Percentiles rank a stretch among this genome's conserved stretches.
Conservation (phyloP, 192 early-diverging fungal species). For the Geranomyces variabilis region DNA sequence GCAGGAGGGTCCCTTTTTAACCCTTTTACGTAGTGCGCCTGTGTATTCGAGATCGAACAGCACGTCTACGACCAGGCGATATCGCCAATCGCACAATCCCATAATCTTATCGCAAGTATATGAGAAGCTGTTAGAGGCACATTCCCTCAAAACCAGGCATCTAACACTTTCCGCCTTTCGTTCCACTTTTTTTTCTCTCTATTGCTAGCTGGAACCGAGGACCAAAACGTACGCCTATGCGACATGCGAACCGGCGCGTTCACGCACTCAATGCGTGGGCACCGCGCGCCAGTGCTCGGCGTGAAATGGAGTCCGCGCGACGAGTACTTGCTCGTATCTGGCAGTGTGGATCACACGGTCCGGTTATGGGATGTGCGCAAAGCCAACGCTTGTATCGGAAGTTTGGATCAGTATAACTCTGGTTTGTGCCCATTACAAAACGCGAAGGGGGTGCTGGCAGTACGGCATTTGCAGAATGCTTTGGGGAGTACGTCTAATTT, state of each 20-base stretch:
- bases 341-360: conserved; percentile 69
- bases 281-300: conserved; percentile 58
- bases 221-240: conserved; percentile 74
- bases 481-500: too few species aligned
- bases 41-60: conserved; percentile 69
- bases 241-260: conserved; percentile 69
- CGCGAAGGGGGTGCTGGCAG: neutral
- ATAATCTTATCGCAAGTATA: conserved; percentile 76
- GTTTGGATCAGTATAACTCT: conserved; percentile 64
- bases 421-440: conserved; percentile 6
- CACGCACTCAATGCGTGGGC: conserved; percentile 57
- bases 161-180: conserved; percentile 4
- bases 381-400: conserved; percentile 63
- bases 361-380: conserved; percentile 87
- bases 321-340: conserved; percentile 74
- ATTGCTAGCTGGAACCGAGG: conserved; percentile 62
- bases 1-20: neutral
- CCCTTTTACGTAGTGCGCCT: conserved; percentile 43
- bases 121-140: too few species aligned
- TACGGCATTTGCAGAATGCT: too few species aligned
- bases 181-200: conserved; percentile 1
- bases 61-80: conserved; percentile 73
- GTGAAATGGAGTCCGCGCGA: conserved; percentile 77
- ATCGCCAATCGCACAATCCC: conserved; percentile 70
- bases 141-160: conserved; percentile 3